phyloP scores from a whole-genome alignment of 371 early-diverging fungal species.

The Mortierella sp. region DNA sequence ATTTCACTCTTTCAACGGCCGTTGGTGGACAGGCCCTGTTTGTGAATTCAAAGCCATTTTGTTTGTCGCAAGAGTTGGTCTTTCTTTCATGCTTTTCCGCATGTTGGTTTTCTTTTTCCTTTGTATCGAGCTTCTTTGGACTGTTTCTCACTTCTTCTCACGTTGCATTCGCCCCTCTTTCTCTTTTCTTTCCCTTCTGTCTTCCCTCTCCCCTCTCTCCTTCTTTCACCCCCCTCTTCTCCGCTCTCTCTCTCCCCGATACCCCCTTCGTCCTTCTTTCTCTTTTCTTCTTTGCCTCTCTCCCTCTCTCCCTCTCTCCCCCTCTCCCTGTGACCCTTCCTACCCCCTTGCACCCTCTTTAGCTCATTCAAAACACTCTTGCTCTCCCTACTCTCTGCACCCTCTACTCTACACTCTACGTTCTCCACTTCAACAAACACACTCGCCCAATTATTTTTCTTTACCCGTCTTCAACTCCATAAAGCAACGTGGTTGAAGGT shows the following conservation, averaged over 20 bases:
- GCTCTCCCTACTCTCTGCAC: not conserved
- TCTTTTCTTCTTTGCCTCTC: not conserved
- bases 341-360: not conserved
- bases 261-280: not conserved
- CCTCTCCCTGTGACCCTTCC: not conserved
- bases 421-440: no score
- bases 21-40: no score
- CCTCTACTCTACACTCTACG: not conserved
- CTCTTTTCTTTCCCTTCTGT: not conserved
- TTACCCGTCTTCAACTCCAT: not conserved
- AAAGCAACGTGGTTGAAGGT: not conserved
- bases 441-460: not conserved
- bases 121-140: no score
- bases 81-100: constrained; percentile 1
- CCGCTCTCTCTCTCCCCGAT: not conserved
- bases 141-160: constrained; percentile 1
- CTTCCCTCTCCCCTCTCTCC: not conserved
- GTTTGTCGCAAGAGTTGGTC: no score
- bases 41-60: no score
- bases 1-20: no score
- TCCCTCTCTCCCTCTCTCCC: not conserved
- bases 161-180: not conserved
- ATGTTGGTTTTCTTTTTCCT: not conserved
- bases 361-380: not conserved
- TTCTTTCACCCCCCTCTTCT: not conserved